phyloP scores from a whole-genome alignment of 768 basidiomycete genomes.

The Macrolepiota fuliginosa region DNA sequence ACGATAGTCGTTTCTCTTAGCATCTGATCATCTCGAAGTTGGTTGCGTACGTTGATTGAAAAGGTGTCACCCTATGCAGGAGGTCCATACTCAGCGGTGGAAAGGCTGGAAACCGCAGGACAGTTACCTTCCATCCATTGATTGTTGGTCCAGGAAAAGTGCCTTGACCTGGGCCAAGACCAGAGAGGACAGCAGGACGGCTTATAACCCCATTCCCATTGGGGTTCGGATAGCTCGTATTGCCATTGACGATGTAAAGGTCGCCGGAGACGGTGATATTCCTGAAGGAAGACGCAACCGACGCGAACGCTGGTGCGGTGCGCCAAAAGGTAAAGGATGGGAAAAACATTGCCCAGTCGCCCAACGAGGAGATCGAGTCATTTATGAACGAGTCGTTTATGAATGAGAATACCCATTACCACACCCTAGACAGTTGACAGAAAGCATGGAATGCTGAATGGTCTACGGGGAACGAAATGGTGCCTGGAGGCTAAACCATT shows the following conservation, averaged over 20 bases:
- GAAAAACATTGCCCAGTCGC: background rate
- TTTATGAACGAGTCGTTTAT: too few relatives aligned
- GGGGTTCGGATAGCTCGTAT: background rate
- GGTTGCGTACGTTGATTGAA: conserved; percentile 42
- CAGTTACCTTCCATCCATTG: conserved; percentile 22
- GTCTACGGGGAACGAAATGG: background rate
- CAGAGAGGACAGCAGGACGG: conserved; percentile 9
- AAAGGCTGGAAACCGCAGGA: background rate
- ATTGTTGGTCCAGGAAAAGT: conserved; percentile 24
- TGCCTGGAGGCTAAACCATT: background rate
- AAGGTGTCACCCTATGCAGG: conserved; percentile 33
- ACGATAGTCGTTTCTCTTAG: conserved; percentile 47
- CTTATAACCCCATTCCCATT: background rate
- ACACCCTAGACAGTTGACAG: background rate
- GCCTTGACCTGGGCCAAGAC: background rate
- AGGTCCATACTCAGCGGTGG: background rate
- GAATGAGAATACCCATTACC: background rate
- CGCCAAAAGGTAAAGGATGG: background rate
- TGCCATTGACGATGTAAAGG: background rate
- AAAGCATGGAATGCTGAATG: background rate
- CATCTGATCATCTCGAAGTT: conserved; percentile 46
- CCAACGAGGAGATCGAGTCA: background rate
- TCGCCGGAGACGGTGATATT: background rate
- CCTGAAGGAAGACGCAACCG: background rate
- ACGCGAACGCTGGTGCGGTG: background rate